These are phyloP conservation scores for Diaporthe eres DNA, from an alignment of 2,329 filamentous ascomycete species.

Conservation along the genomic window DNA sequence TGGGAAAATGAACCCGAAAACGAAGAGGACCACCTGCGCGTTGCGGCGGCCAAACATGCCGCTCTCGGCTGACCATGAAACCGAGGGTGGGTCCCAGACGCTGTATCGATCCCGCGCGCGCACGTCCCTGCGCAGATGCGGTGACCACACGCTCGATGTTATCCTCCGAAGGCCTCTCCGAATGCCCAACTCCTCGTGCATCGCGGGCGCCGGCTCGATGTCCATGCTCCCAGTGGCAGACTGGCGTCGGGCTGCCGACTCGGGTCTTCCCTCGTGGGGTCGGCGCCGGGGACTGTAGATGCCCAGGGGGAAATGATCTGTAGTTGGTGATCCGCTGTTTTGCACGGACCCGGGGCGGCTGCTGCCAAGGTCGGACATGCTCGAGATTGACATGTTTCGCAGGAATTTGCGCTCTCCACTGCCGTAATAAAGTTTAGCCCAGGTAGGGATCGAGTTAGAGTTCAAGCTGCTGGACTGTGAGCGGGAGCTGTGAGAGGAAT, in stretches of 20 bases:
- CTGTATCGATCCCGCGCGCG: slow-evolving; percentile 68
- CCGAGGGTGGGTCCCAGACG: slow-evolving; percentile 81
- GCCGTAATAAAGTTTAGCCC: slow-evolving; percentile 79
- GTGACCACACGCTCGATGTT: slow-evolving; percentile 78
- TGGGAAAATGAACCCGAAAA: slow-evolving; percentile 83
- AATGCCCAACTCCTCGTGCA: slow-evolving; percentile 47
- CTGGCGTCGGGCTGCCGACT: slow-evolving; percentile 45
- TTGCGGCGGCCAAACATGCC: slow-evolving; percentile 77
- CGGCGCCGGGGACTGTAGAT: slow-evolving; percentile 63
- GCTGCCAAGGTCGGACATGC: slow-evolving; percentile 62
- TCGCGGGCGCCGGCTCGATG: slow-evolving; percentile 55
- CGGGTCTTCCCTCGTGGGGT: slow-evolving; percentile 54
- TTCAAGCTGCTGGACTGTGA: slow-evolving; percentile 61
- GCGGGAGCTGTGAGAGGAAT: slow-evolving; percentile 62
- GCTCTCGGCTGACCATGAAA: slow-evolving; percentile 74
- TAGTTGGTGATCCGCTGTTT: slow-evolving; percentile 63
- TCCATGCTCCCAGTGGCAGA: slow-evolving; percentile 59
- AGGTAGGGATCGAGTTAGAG: slow-evolving; percentile 63
- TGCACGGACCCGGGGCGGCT: slow-evolving; percentile 59
- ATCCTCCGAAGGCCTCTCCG: slow-evolving; percentile 59
- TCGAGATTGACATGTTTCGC: slow-evolving; percentile 60
- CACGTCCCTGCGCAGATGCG: slow-evolving; percentile 77
- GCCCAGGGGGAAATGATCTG: slow-evolving; percentile 61
- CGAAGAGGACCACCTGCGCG: slow-evolving; percentile 81
- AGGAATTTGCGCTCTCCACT: slow-evolving; percentile 72